phyloP scores from a whole-genome alignment of 208 protist species.

The Trypanosoma caninum region DNA sequence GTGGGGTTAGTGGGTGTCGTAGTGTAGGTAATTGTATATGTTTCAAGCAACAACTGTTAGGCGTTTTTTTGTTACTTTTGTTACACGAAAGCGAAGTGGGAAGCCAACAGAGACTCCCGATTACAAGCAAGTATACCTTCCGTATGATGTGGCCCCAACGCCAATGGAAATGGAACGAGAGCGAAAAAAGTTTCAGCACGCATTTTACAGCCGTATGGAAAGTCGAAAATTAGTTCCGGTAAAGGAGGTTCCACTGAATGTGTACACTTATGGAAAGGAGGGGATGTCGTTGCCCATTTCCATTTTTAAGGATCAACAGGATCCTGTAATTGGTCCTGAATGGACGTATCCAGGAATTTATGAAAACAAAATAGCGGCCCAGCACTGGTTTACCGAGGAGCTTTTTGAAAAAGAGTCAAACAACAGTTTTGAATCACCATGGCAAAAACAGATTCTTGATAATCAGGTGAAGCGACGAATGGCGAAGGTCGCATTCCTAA shows the following conservation, averaged over 20 bases:
- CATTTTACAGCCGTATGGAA: conserved; percentile 69
- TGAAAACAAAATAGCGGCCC: conserved; percentile 86
- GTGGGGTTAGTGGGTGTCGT: too few species aligned
- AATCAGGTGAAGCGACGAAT: conserved; percentile 79
- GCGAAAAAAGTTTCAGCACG: conserved; percentile 63
- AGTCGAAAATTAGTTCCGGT: conserved; percentile 77
- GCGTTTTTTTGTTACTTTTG: conserved; percentile 12
- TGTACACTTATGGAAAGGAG: conserved; percentile 92
- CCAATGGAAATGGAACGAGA: conserved; percentile 76
- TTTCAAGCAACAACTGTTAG: conserved; percentile 13
- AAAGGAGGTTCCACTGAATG: conserved; percentile 86
- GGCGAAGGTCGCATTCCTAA: conserved; percentile 65
- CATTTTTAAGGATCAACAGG: conserved; percentile 87
- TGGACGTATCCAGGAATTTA: conserved; percentile 92
- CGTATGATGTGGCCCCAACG: conserved; percentile 79
- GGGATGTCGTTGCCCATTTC: conserved; percentile 90
- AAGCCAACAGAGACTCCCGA: conserved; percentile 72
- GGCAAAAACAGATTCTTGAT: conserved; percentile 78
- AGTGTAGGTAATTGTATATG: conserved; percentile 4
- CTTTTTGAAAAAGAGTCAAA: conserved; percentile 74
- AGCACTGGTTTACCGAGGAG: conserved; percentile 81
- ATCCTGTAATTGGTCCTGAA: conserved; percentile 87
- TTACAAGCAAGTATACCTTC: conserved; percentile 88
- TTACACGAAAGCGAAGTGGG: conserved; percentile 62
- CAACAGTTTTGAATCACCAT: conserved; percentile 74